Evolutionary conservation across 768 basidiomycete species (phyloP).

Genomic region (Russula compacta): DNA sequence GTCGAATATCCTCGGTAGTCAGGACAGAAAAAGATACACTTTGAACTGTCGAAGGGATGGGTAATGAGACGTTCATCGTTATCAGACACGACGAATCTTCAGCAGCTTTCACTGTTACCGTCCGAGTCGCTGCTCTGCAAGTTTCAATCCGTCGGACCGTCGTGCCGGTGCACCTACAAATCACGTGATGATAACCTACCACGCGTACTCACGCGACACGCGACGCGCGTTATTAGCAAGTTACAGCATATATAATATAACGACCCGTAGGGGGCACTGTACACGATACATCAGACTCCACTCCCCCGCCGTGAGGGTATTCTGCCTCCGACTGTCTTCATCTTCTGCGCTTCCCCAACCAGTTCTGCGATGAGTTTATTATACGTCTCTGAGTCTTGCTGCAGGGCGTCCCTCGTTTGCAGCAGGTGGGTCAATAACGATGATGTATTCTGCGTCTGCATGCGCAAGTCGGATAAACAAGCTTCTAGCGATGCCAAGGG

Average conservation of each 20-base stretch:
- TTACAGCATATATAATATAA: not conserved
- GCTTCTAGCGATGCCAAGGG: slow-evolving; percentile 59
- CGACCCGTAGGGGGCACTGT: not conserved
- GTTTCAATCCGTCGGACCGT: not conserved
- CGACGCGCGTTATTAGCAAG: not conserved
- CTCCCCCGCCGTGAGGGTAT: slow-evolving; percentile 38
- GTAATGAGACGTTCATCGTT: slow-evolving; percentile 77
- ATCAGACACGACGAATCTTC: not conserved
- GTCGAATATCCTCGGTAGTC: slow-evolving; percentile 74
- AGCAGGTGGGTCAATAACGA: slow-evolving; percentile 70
- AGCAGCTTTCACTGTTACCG: not conserved
- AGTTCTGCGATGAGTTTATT: slow-evolving; percentile 87
- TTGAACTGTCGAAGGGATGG: slow-evolving; percentile 75
- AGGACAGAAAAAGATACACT: slow-evolving; percentile 92
- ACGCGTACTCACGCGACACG: not conserved
- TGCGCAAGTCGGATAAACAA: slow-evolving; percentile 56
- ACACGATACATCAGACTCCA: not conserved
- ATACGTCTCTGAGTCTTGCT: slow-evolving; percentile 84
- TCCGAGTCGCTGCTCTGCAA: not conserved
- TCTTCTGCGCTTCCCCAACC: slow-evolving; percentile 85
- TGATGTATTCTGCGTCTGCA: slow-evolving; percentile 69
- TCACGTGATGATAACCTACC: not conserved
- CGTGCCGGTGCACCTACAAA: not conserved
- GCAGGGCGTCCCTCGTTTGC: slow-evolving; percentile 70
- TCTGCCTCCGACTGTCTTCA: slow-evolving; percentile 55